Evolutionary conservation across 768 basidiomycete species (phyloP).

Genomic region (Lentinula raphanica): DNA sequence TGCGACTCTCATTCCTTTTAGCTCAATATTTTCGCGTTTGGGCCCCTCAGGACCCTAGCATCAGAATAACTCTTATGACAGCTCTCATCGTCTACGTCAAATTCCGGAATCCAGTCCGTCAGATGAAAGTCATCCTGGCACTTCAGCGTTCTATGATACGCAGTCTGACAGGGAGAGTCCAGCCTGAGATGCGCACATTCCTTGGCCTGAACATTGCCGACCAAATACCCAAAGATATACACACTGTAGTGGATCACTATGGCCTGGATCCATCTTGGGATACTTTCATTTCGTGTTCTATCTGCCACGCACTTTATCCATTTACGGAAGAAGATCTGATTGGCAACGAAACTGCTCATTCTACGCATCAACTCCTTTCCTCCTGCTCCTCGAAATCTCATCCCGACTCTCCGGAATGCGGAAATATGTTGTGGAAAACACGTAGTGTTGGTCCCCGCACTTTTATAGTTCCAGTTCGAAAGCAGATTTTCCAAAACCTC

Average conservation of each 20-base stretch:
- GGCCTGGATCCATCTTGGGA: background rate
- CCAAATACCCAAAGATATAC: too few relatives aligned
- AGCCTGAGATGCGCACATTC: too few relatives aligned
- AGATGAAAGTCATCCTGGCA: background rate
- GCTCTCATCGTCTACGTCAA: background rate
- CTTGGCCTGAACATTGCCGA: background rate
- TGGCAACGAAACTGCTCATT: background rate
- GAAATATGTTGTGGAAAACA: background rate
- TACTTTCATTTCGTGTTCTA: background rate
- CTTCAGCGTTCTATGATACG: background rate
- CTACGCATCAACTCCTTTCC: background rate
- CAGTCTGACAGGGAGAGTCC: background rate
- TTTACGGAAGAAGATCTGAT: background rate
- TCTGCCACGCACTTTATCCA: background rate
- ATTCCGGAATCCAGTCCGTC: background rate
- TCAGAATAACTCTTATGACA: background rate
- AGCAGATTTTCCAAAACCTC: background rate
- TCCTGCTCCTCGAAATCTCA: background rate
- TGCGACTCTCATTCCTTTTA: background rate
- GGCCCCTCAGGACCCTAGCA: background rate
- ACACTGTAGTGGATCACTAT: too few relatives aligned
- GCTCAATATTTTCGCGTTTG: background rate
- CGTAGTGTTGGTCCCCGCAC: background rate
- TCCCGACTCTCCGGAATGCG: background rate
- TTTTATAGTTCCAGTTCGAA: background rate